Evolutionary conservation across 2,329 filamentous ascomycete species (phyloP).

Genomic region (Sporothrix protearum): DNA sequence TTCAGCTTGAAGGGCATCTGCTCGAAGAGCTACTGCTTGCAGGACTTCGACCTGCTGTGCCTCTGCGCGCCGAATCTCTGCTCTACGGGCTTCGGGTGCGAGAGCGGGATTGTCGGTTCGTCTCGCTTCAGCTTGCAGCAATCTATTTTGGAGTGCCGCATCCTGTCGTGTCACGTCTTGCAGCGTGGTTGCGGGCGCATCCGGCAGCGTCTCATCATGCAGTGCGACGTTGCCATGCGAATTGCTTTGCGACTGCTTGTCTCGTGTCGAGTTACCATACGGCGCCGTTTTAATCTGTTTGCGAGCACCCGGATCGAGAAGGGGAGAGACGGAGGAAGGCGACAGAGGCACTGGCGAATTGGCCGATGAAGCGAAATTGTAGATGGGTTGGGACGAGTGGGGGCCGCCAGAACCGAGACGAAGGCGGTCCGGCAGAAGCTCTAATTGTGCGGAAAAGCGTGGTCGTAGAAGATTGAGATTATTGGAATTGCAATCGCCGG

Average conservation of each 20-base stretch:
- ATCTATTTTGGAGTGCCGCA: not conserved
- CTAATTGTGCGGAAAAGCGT: not conserved
- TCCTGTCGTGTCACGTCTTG: conserved; percentile 11
- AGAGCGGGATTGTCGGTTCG: not conserved
- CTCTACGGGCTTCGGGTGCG: not conserved
- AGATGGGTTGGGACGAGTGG: not conserved
- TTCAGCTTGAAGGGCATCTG: not conserved
- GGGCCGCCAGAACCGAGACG: not conserved
- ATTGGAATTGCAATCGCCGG: not conserved
- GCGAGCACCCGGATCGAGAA: not conserved
- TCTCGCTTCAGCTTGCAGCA: not conserved
- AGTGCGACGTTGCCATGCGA: not conserved
- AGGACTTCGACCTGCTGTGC: not conserved
- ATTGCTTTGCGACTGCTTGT: not conserved
- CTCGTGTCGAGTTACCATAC: not conserved
- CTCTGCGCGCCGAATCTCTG: not conserved
- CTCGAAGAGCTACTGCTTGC: not conserved
- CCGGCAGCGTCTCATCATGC: not conserved
- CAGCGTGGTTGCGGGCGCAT: not conserved
- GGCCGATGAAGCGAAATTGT: not conserved
- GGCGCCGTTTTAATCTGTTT: not conserved
- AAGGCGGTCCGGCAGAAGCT: not conserved
- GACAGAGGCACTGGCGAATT: not conserved
- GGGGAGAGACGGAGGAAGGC: not conserved
- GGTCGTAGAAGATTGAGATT: not conserved